Base-by-base conservation (phyloP, 2,329 filamentous ascomycete species). In the Colletotrichum chlorophyti region DNA sequence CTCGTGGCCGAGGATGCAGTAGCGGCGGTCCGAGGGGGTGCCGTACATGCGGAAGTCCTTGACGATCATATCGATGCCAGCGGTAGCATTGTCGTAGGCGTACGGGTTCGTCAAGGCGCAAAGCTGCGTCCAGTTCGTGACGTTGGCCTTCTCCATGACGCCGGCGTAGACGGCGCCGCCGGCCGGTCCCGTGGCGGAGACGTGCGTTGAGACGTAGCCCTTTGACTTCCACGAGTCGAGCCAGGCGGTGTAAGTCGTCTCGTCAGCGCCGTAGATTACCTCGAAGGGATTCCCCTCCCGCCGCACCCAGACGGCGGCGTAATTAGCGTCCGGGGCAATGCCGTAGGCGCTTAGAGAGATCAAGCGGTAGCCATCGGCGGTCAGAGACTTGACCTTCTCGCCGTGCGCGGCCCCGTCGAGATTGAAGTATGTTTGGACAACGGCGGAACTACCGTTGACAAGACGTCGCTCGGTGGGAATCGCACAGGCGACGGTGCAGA, bases 341-440 rank as follows among this genome's bases (percentile, higher is more conserved):
- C 62, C 62, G 40, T 63, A 60, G 4, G 57, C 45, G 54, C 62
- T 65, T 17, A 65, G 50, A 1, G 63, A 64, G 26, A 64, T 43
- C 7, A 58, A 45, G 3, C 55, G 55, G 40, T 62, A 64, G 34
- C 62, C 61, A 8, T 29, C 19, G 11, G 41, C 35, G 1, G 51
- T 59, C 6, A 64, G 42, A 1, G 32, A 24, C 53, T 51, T 47
- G 15, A 17, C 12, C 29, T 38, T 60, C 2, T 58, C 42, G 6
- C 29, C 46, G 15, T 60, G 53, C 1, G 53, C 31, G n/a, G 46
- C 17, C 34, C 41, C 35, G 29, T 60, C 17, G 15, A 60, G 23
- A 35, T 58, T 27, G 35, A 58, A 52, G 29, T 52, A 58, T 6
- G 42, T 47, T 29, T 58, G 49, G 3, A 54, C 24, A 8, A 17